These are phyloP conservation scores for Pichia californica DNA, from an alignment of 805 yeast species.

Conservation along the genomic window DNA sequence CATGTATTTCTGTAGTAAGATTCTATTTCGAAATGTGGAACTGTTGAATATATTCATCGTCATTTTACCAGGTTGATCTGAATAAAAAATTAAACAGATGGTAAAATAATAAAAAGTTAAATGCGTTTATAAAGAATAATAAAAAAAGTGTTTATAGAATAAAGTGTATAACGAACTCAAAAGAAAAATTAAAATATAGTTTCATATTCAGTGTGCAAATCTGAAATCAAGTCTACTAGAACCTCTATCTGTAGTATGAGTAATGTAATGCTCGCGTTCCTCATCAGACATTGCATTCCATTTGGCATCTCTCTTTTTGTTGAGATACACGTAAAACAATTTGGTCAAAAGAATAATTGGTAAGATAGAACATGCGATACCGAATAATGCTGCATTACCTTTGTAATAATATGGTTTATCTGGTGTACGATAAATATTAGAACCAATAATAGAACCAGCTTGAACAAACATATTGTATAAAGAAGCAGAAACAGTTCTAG, in stretches of 20 bases:
- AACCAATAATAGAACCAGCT: conserved; percentile 44
- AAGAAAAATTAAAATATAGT: too few relatives aligned
- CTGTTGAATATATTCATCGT: too few relatives aligned
- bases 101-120: too few relatives aligned
- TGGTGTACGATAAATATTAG: conserved; percentile 49
- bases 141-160: too few relatives aligned
- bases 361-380: conserved; percentile 26
- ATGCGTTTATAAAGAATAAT: too few relatives aligned
- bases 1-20: too few relatives aligned
- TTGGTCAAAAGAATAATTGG: conserved; percentile 27
- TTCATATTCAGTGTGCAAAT: conserved; percentile 13
- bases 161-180: too few relatives aligned
- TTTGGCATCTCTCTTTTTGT: conserved; percentile 34
- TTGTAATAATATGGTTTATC: conserved; percentile 55
- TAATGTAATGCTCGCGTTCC: conserved; percentile 43
- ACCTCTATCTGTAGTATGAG: conserved; percentile 44
- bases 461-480: conserved; percentile 61
- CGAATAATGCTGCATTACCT: conserved; percentile 45
- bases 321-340: conserved; percentile 35
- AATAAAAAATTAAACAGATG: too few relatives aligned
- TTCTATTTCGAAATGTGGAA: too few relatives aligned
- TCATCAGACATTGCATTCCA: conserved; percentile 49
- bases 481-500: conserved; percentile 57
- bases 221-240: conserved; percentile 48
- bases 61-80: too few relatives aligned